Evolutionary conservation across 2,329 filamentous ascomycete species (phyloP), one percentile per base, ranked within the genome.

Genomic region (Xylaria multiplex): DNA sequence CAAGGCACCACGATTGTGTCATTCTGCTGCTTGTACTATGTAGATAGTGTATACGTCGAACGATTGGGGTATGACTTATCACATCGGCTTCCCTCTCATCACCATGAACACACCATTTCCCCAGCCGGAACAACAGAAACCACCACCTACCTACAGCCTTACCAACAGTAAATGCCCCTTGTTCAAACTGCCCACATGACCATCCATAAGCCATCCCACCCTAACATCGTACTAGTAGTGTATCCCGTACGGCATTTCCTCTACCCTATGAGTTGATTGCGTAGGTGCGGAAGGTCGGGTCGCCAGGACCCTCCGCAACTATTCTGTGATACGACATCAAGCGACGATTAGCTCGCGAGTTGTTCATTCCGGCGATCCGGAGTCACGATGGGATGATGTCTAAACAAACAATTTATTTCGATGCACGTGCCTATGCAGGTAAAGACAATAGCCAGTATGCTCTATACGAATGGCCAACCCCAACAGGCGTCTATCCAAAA

Each of bases 401-500:
- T 54, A 40, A 40, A 27, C 35, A 8, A 58, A 54, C 50, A 54
- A 48, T 46, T 55, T 37, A 27, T 50, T 40, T 50, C n/a, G 13
- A 53, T 32, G 53, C 46, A 53, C 27, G 27, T 24, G 35, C 22
- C 42, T 37, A 52, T 16, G 50, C 32, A 35, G n/a, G 16, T 27
- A 52, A 52, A 52, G n/a, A 42, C 22, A 30, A 30, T 5, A 55
- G 30, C 37, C 53, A 53, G 24, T 55, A 56, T 14, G 5, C n/a
- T 40, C 37, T 56, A 48, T 59, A 55, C 8, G 13, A 43, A 22
- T 19, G 14, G 35, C 3, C 32, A 45, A 35, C 54, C 48, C 40
- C 40, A 52, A 35, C 60, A 13, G 52, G 64, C 59, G 66, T 52
- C 62, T 67, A 67, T 62, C 68, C 66, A 62, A 67, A 70, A 65